These are phyloP conservation scores for Trametes cingulata DNA, from an alignment of 768 basidiomycete species.

Conservation along the genomic window DNA sequence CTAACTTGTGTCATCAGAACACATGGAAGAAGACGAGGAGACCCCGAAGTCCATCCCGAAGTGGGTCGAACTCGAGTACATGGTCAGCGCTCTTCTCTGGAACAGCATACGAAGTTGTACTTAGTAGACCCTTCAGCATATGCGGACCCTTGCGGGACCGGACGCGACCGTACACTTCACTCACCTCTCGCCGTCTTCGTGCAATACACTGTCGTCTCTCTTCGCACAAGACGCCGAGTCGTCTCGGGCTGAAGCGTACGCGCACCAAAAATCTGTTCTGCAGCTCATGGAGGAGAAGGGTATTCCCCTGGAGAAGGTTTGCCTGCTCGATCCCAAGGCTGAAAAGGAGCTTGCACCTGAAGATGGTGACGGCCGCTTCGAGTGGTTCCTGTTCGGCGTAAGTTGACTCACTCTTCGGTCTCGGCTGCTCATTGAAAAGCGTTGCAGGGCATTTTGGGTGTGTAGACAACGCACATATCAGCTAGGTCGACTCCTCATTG, in stretches of 20 bases:
- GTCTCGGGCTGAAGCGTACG: conserved; percentile 40
- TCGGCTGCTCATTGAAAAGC: neutral
- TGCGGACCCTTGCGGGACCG: conserved; percentile 75
- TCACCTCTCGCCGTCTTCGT: conserved; percentile 75
- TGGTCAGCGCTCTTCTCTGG: conserved; percentile 40
- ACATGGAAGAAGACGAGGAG: conserved; percentile 94
- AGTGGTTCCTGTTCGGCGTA: conserved; percentile 91
- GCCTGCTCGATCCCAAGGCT: conserved; percentile 93
- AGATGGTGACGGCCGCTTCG: conserved; percentile 75
- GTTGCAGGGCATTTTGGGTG: conserved; percentile 62
- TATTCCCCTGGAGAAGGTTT: conserved; percentile 62
- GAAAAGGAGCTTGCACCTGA: conserved; percentile 64
- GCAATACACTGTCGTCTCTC: conserved; percentile 47
- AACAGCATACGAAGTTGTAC: conserved; percentile 24
- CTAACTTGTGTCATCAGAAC: conserved; percentile 50
- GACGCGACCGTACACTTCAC: conserved; percentile 77
- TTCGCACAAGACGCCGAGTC: conserved; percentile 26
- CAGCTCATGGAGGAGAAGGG: conserved; percentile 53
- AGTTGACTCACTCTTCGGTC: conserved; percentile 30
- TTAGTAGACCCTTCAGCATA: conserved; percentile 54
- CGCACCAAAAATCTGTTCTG: conserved; percentile 54
- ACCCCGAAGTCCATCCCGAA: conserved; percentile 68
- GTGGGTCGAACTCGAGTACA: conserved; percentile 95
- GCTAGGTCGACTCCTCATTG: neutral
- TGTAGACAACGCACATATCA: neutral